Evolutionary conservation across 495 filamentous ascomycete genomes (phyloP).

Genomic region (Filosporella fistucella): DNA sequence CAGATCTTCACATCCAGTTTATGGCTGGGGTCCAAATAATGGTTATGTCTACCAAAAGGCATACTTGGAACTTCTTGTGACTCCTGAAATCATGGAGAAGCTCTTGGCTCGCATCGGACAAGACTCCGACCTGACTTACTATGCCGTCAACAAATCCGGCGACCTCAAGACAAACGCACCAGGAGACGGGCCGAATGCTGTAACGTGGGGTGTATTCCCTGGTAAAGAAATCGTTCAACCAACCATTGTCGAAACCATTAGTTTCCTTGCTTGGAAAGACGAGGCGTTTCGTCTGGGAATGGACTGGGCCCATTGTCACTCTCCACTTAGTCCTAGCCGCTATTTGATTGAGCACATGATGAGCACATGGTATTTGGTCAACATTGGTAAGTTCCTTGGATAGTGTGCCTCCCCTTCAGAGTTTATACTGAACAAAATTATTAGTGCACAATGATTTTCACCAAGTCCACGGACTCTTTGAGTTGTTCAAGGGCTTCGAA

Average conservation of each 20-base stretch:
- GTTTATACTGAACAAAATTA: not conserved
- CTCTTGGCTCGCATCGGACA: conserved; percentile 74
- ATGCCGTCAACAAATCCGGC: conserved; percentile 79
- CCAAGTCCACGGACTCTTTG: conserved; percentile 68
- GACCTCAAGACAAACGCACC: conserved; percentile 80
- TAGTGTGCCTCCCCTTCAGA: not conserved
- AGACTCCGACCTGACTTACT: conserved; percentile 83
- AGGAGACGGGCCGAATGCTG: conserved; percentile 84
- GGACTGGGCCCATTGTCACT: conserved; percentile 92
- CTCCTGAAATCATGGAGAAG: conserved; percentile 72
- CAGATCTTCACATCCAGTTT: conserved; percentile 77
- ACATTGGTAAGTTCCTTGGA: conserved; percentile 75
- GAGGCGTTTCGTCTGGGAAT: conserved; percentile 90
- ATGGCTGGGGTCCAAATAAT: conserved; percentile 92
- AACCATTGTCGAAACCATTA: conserved; percentile 97
- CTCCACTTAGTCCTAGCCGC: conserved; percentile 72
- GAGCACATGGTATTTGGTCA: conserved; percentile 88
- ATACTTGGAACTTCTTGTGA: conserved; percentile 87
- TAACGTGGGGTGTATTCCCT: conserved; percentile 99
- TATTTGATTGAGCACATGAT: conserved; percentile 77
- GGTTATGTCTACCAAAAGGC: conserved; percentile 99
- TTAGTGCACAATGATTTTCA: conserved; percentile 97
- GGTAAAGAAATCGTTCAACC: conserved; percentile 99
- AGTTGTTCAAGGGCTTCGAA: conserved; percentile 75
- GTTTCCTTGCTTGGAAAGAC: conserved; percentile 98